Evolutionary conservation across 1,139 yeast genomes (phyloP).

Genomic region (Debaryomyces psychrophilus): DNA sequence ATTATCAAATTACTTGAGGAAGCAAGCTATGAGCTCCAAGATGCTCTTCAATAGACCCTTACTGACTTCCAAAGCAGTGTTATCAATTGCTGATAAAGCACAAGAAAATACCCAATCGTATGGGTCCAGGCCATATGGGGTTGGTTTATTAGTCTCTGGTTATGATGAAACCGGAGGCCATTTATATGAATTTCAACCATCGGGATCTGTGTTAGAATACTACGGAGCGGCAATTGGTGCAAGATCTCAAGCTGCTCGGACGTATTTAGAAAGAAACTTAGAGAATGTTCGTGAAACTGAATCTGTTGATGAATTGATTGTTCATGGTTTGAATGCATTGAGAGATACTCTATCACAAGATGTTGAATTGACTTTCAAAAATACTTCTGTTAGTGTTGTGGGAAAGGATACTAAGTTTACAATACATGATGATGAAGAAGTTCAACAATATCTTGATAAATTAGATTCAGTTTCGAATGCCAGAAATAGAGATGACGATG

Average conservation of each 20-base stretch:
- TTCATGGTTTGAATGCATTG: conserved; percentile 87
- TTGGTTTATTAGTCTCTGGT: conserved; percentile 90
- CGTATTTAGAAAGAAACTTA: conserved; percentile 85
- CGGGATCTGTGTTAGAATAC: conserved; percentile 91
- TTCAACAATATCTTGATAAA: conserved; percentile 75
- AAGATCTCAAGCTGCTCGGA: conserved; percentile 93
- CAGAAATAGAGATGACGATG: conserved; percentile 48
- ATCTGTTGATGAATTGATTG: conserved; percentile 71
- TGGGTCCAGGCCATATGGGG: conserved; percentile 97
- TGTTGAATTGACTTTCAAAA: conserved; percentile 80
- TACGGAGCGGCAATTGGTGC: conserved; percentile 97
- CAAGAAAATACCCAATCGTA: conserved; percentile 95
- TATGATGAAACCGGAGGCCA: conserved; percentile 94
- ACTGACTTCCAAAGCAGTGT: conserved; percentile 81
- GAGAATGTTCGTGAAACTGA: conserved; percentile 64
- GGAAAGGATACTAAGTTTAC: conserved; percentile 78
- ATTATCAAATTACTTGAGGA: conserved; percentile 82
- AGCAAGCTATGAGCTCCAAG: conserved; percentile 87
- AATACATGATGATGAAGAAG: conserved; percentile 83
- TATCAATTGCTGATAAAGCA: conserved; percentile 91
- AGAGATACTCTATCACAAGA: conserved; percentile 95
- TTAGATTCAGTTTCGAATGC: conserved; percentile 62
- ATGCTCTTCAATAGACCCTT: conserved; percentile 89
- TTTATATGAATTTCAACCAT: conserved; percentile 91
- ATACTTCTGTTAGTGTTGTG: conserved; percentile 89